A percentile compares a stretch with the other conserved stretches of the same genome.
Evolutionary conservation across 1,284 basidiomycete species (phyloP).

Genomic region (Moniliophthora roreri): DNA sequence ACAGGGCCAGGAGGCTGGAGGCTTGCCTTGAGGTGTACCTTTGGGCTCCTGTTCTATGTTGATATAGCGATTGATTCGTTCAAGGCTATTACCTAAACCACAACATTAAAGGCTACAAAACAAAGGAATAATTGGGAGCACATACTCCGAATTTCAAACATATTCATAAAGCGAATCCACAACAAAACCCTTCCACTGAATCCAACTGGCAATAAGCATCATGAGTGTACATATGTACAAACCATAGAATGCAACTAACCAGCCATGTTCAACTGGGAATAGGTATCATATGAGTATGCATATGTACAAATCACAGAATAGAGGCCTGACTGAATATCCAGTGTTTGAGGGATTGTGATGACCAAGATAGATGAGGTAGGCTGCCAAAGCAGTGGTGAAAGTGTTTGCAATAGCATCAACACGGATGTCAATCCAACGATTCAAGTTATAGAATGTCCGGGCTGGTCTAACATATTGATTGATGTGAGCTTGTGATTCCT

Average conservation of each 20-base stretch:
- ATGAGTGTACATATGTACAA: neutral
- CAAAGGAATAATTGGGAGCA: conserved; percentile 4
- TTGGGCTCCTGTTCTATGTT: conserved; percentile 71
- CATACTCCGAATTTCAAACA: conserved; percentile 59
- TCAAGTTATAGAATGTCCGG: conserved; percentile 41
- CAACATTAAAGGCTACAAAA: neutral
- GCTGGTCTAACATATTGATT: conserved; percentile 38
- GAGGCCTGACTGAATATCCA: conserved; percentile 24
- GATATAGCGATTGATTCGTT: conserved; percentile 74
- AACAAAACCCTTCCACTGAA: conserved; percentile 57
- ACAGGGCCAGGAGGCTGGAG: conserved; percentile 80
- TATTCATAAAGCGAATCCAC: conserved; percentile 53
- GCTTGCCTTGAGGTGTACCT: conserved; percentile 45
- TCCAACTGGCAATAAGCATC: conserved; percentile 34
- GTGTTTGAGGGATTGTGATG: conserved; percentile 9
- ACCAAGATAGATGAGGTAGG: conserved; percentile 14
- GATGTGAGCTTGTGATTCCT: conserved; percentile 35
- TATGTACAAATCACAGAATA: neutral
- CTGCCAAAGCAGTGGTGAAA: conserved; percentile 26
- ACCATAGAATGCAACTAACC: conserved; percentile 25
- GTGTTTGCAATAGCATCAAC: conserved; percentile 36
- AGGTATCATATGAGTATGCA: neutral
- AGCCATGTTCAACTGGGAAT: conserved; percentile 43
- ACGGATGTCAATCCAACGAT: conserved; percentile 43
- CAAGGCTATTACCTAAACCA: conserved; percentile 56